phyloP scores from a whole-genome alignment of 352 stramenopile species.

The Plasmopara viticola region DNA sequence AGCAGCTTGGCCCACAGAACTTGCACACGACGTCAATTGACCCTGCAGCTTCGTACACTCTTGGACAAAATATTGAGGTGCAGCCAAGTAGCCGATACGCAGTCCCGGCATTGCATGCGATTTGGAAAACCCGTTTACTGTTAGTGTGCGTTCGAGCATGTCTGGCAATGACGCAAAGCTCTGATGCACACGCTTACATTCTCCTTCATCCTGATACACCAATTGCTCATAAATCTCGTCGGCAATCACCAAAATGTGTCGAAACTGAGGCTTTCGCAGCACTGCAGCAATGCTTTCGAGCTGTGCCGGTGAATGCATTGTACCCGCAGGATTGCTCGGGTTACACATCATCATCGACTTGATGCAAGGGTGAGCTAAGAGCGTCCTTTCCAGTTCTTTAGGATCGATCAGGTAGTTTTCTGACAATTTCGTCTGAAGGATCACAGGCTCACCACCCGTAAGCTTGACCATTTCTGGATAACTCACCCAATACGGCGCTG shows the following conservation, averaged over 20 bases:
- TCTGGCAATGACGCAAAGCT: constrained; percentile 64
- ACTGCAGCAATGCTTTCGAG: constrained; percentile 50
- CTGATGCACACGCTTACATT: constrained; percentile 46
- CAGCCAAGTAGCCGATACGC: constrained; percentile 89
- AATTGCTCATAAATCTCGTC: constrained; percentile 97
- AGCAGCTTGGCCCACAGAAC: constrained; percentile 79
- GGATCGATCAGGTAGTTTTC: constrained; percentile 82
- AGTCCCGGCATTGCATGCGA: constrained; percentile 95
- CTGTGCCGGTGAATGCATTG: constrained; percentile 56
- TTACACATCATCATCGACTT: constrained; percentile 95
- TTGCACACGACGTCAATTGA: constrained; percentile 94
- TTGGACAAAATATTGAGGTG: constrained; percentile 73
- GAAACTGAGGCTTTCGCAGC: constrained; percentile 51
- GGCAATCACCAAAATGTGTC: constrained; percentile 81
- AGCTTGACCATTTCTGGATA: constrained; percentile 97
- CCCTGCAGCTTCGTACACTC: constrained; percentile 90
- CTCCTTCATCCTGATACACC: constrained; percentile 81
- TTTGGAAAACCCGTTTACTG: constrained; percentile 97
- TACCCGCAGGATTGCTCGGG: constrained; percentile 93
- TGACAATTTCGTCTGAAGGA: constrained; percentile 87
- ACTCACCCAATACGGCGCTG: constrained; percentile 94
- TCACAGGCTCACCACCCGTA: constrained; percentile 81
- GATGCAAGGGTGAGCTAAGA: constrained; percentile 62
- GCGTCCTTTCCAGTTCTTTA: constrained; percentile 55
- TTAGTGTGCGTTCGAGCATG: constrained; percentile 90